Conservation (phyloP, 768 basidiomycete species). For the Xerocomellus amylosporus region DNA sequence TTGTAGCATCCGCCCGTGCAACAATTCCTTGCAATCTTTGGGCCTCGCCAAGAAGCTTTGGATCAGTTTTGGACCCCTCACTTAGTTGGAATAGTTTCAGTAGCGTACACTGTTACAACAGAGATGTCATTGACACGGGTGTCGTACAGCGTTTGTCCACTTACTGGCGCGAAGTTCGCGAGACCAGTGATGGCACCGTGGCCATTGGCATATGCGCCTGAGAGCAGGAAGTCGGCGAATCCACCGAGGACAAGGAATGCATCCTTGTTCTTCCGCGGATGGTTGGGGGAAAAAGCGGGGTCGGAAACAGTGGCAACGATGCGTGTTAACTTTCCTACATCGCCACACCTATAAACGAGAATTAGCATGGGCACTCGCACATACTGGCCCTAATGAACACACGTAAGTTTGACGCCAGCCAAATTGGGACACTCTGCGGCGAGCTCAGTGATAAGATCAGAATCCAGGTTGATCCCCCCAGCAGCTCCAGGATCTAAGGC, state of each 20-base stretch:
- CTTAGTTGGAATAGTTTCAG: conserved; percentile 62
- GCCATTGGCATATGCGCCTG: conserved; percentile 67
- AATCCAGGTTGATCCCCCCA: conserved; percentile 89
- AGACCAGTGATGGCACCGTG: conserved; percentile 92
- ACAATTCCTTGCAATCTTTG: conserved; percentile 76
- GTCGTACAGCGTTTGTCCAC: conserved; percentile 17
- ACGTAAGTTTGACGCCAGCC: conserved; percentile 88
- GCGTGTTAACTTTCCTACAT: conserved; percentile 87
- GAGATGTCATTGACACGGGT: not conserved
- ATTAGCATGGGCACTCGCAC: conserved; percentile 3
- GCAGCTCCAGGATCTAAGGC: conserved; percentile 78
- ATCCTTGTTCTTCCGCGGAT: conserved; percentile 66
- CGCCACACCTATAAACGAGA: conserved; percentile 64
- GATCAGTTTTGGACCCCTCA: conserved; percentile 51
- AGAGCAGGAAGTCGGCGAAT: conserved; percentile 77
- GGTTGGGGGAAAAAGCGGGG: conserved; percentile 48
- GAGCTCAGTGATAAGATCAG: conserved; percentile 79
- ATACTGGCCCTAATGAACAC: conserved; percentile 29
- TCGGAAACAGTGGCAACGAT: conserved; percentile 67
- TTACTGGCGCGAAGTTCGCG: conserved; percentile 76
- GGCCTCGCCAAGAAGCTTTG: conserved; percentile 60
- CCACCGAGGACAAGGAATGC: conserved; percentile 86
- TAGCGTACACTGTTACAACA: conserved; percentile 48
- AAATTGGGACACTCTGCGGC: conserved; percentile 75
- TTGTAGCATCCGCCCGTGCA: conserved; percentile 76